These are phyloP conservation scores for Colletotrichum kahawae DNA, from an alignment of 2,329 filamentous ascomycete species.

Conservation along the genomic window DNA sequence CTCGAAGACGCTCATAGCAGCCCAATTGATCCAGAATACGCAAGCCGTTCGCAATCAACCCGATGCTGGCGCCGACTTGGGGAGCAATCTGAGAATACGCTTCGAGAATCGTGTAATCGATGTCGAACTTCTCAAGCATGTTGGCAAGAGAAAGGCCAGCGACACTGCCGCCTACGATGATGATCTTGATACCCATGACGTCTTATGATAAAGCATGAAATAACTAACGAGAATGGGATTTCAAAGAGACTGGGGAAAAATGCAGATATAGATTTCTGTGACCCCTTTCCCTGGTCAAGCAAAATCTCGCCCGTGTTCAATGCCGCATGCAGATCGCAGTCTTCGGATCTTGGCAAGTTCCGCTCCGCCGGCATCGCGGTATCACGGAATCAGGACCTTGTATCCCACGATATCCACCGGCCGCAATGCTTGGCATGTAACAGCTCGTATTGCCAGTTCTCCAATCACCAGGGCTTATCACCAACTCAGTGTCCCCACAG, in stretches of 20 bases:
- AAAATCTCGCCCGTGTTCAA: not conserved
- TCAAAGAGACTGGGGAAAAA: not conserved
- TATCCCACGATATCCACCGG: not conserved
- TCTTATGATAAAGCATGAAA: not conserved
- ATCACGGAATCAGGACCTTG: not conserved
- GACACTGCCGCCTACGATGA: slow-evolving; percentile 57
- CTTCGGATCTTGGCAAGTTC: not conserved
- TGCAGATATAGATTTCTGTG: not conserved
- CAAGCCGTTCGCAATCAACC: slow-evolving; percentile 43
- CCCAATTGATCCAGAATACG: slow-evolving; percentile 55
- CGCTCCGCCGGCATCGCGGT: not conserved
- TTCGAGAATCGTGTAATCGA: slow-evolving; percentile 57
- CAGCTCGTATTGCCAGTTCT: not conserved
- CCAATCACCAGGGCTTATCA: not conserved
- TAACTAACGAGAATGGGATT: not conserved
- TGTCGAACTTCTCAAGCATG: slow-evolving; percentile 46
- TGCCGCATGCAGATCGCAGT: not conserved
- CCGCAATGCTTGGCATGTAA: not conserved
- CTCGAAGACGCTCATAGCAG: slow-evolving; percentile 31
- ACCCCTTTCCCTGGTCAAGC: not conserved
- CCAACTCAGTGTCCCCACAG: not conserved
- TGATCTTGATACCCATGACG: slow-evolving; percentile 35
- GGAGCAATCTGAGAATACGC: slow-evolving; percentile 44
- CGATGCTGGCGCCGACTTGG: slow-evolving; percentile 52
- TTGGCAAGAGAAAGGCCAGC: slow-evolving; percentile 39